Percentiles rank a stretch among this genome's conserved stretches.
Conservation (phyloP, 1,139 yeast genomes). For the Wickerhamomyces sp. region DNA sequence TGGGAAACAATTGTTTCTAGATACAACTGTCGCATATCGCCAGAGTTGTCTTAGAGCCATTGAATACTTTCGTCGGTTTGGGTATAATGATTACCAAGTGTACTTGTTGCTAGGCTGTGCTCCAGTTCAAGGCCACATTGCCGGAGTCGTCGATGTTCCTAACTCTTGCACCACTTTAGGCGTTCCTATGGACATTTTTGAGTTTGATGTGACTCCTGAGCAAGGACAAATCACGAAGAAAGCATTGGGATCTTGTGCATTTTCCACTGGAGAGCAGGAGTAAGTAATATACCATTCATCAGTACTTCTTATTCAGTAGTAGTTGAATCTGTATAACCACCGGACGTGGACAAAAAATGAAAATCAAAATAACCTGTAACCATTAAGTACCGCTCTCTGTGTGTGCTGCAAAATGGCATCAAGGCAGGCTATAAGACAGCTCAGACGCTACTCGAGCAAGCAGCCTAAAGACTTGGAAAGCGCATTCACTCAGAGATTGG, state of each 20-base stretch:
- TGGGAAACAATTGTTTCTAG: constrained; percentile 39
- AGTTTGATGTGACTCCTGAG: constrained; percentile 43
- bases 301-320: too few species aligned
- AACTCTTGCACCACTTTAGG: constrained; percentile 48
- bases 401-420: too few species aligned
- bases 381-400: too few species aligned
- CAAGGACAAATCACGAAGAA: constrained; percentile 20
- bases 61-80: constrained; percentile 43
- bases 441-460: constrained; percentile 3
- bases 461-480: constrained; percentile 3
- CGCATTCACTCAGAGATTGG: constrained; percentile 17
- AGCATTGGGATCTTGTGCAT: constrained; percentile 37
- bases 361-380: too few species aligned
- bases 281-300: too few species aligned
- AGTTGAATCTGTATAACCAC: too few species aligned
- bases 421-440: neutral
- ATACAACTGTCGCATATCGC: constrained; percentile 44
- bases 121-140: constrained; percentile 47
- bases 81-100: constrained; percentile 46
- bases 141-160: constrained; percentile 48
- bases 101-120: constrained; percentile 41
- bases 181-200: constrained; percentile 46
- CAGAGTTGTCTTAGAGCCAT: constrained; percentile 45
- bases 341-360: too few species aligned
- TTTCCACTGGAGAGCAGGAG: constrained; percentile 25